Evolutionary conservation across 202 grass and related monocot genomes (phyloP).

Genomic region (Digitaria exilis): DNA sequence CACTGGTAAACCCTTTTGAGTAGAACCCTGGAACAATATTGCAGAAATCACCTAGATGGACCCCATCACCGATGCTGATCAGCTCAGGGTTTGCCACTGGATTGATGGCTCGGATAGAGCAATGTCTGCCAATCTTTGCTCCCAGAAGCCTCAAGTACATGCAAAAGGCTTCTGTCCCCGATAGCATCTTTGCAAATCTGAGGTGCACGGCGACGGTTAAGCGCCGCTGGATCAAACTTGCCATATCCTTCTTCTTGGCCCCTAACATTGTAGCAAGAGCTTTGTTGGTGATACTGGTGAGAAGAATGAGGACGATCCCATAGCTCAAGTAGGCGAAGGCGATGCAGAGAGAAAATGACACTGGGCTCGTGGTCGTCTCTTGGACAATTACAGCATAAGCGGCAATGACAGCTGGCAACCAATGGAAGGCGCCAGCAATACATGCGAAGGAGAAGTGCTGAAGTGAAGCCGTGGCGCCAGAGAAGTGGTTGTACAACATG

Average conservation of each 20-base stretch:
- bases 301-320: conserved; percentile 53
- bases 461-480: conserved; percentile 32
- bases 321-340: conserved; percentile 55
- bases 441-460: conserved; percentile 58
- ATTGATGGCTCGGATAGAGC: conserved; percentile 74
- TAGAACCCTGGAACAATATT: conserved; percentile 62
- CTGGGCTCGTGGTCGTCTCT: conserved; percentile 36
- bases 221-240: conserved; percentile 45
- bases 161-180: conserved; percentile 76
- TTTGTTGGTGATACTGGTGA: conserved; percentile 42
- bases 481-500: conserved; percentile 48
- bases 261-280: conserved; percentile 30
- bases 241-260: conserved; percentile 16
- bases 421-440: conserved; percentile 66
- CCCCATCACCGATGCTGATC: conserved; percentile 63
- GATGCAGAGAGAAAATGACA: conserved; percentile 41
- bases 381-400: conserved; percentile 48
- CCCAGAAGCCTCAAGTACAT: conserved; percentile 66
- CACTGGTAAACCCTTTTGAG: conserved; percentile 49
- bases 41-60: conserved; percentile 78
- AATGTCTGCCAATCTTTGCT: conserved; percentile 64
- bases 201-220: conserved; percentile 54
- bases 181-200: conserved; percentile 76
- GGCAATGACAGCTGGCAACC: conserved; percentile 57
- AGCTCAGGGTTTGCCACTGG: conserved; percentile 51